Evolutionary conservation across 768 basidiomycete species (phyloP), one percentile per base, ranked within the genome.

Genomic region (Lentinula lateritia): DNA sequence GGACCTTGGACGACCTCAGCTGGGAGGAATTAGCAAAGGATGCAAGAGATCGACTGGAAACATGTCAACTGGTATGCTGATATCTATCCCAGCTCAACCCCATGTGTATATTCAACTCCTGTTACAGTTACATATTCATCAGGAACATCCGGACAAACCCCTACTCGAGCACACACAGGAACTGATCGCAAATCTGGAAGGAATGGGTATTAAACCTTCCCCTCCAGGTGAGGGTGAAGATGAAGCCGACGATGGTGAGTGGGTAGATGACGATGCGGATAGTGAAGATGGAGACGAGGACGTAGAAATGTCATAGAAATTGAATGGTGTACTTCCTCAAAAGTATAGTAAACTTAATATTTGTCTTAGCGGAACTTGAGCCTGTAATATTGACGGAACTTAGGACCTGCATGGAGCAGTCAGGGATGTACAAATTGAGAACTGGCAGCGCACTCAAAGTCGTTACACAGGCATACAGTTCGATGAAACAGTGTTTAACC

Each of bases 41-140:
- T 62, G 77, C 92, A 0, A 77, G 90, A 63, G 88, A 93, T 69
- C 91, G 91, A 69, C 71, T 96, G 61, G 88, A 93, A 63, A 92
- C 90, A 7, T 94, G 92, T 73, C 83, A 87, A 74, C 84, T 80
- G 71, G 92, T 92, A 60, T 63, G 85, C 75, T n/a, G 60, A 16
- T 18, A 57, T 48, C 43, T 60, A 65, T 36, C 36, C 28, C 23
- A 12, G 42, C 48, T 59, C 52, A 54, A 8, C 18, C 45, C 50
- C 28, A 28, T 28, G 28, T 28, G 28, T 48, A 23, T 50, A 6
- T 50, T 56, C 35, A 41, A 59, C 36, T 66, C 13, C 42, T 68
- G 2, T 46, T 52, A 39, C 66, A 93, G 90, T 73, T 95, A 39
- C 90, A 93, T 64, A 72, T 75, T 50, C 85, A 80, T 45, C 85